Percentiles rank a stretch among this genome's conserved stretches.
Evolutionary conservation across 768 basidiomycete species (phyloP).

Genomic region (Galerina marginata): DNA sequence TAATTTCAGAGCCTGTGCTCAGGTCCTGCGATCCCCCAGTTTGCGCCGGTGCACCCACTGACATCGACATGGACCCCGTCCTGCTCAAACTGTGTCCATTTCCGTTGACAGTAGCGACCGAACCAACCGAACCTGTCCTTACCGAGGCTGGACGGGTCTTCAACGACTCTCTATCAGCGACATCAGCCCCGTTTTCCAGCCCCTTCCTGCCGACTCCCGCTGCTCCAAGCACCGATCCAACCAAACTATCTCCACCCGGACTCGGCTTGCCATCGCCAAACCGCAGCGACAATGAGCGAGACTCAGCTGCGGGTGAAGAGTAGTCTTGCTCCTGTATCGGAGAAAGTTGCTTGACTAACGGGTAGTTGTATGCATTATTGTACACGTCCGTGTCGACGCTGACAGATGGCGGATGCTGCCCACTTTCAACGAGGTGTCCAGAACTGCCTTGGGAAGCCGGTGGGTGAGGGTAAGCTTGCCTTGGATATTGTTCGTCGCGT

Average conservation of each 20-base stretch:
- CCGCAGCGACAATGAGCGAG: constrained; percentile 23
- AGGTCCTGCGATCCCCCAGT: constrained; percentile 23
- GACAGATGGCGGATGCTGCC: not conserved
- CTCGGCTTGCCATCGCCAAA: constrained; percentile 21
- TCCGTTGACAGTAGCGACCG: constrained; percentile 21
- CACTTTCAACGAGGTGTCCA: not conserved
- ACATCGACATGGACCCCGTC: constrained; percentile 24
- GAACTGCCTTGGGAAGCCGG: not conserved
- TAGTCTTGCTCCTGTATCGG: constrained; percentile 73
- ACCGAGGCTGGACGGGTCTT: constrained; percentile 18
- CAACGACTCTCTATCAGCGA: constrained; percentile 20
- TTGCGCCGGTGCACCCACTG: not conserved
- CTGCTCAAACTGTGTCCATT: constrained; percentile 19
- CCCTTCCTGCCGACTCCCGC: constrained; percentile 7
- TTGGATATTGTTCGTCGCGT: constrained; percentile 1
- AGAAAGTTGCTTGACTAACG: constrained; percentile 58
- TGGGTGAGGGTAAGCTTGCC: constrained; percentile 3
- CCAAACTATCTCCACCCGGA: constrained; percentile 20
- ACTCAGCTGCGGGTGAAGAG: constrained; percentile 15
- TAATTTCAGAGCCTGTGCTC: constrained; percentile 43
- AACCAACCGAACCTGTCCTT: constrained; percentile 21
- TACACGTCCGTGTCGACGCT: constrained; percentile 38
- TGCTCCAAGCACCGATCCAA: constrained; percentile 12
- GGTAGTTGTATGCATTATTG: constrained; percentile 41
- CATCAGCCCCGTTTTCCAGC: constrained; percentile 8